Base-by-base conservation (phyloP, 257 asterid species). In the Fraxinus quadrangulata region DNA sequence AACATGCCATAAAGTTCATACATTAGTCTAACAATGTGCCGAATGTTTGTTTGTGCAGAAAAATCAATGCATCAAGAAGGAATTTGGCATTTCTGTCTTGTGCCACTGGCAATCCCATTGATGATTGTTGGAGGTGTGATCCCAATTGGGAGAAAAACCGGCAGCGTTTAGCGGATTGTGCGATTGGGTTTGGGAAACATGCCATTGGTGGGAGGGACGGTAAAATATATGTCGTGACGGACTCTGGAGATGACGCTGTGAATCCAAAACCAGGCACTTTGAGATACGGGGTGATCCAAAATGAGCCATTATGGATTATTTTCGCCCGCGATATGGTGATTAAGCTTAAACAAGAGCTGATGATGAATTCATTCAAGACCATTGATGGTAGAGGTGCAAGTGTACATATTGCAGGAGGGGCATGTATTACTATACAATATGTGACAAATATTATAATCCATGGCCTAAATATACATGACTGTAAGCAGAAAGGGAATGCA, bases 71-170 rank as follows among this genome's bases (percentile, higher is more conserved):
- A 67, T 83, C 96, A 70, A 85, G 98, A 49, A 86, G 98, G 86
- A 87, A 81, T 30, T 24, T 94, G 73, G 96, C 85, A 8, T 94
- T 82, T 40, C 87, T 94, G 12, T 92, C 98, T 11, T 94, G 97
- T 76, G 89, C 91, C 4, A 90, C 92, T 0, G 97, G 97, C n/a
- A 94, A 94, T 80, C 98, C 98, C 0, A 92, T 94, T 5, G 98
- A 94, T 83, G 96, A 94, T 81, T 92, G 98, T 87, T 92, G 98
- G 98, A 84, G 98, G 23, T 94, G 98, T 72, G 98, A 94, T 78
- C 84, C 88, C 7, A 80, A 87, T 10, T 94, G 98, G 98, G 94
- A 86, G 23, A 83, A 83, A 21, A 90, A 90, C 82, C 88, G 98
- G 3, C 83, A 90, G 68, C 78, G 87, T 0, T 54, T 94, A 13